Evolutionary conservation across 257 asterid species (phyloP).

Genomic region (Solanum medicagineum): DNA sequence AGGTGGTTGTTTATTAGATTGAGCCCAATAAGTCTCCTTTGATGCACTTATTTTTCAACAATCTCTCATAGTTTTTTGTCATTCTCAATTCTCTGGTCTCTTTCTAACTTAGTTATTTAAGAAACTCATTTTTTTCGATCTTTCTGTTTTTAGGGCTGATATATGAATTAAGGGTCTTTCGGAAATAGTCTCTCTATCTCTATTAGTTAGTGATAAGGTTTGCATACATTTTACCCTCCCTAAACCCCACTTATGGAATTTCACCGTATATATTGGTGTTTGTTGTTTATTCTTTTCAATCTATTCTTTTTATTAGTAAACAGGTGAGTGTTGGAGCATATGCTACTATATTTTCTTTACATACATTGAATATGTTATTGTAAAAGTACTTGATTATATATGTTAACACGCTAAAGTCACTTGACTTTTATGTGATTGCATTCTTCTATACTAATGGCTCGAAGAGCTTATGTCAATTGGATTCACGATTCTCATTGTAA

Average conservation of each 20-base stretch:
- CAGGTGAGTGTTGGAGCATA: background rate
- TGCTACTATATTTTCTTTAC: too few relatives aligned
- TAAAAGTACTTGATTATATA: background rate
- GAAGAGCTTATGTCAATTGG: background rate
- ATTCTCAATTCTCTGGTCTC: background rate
- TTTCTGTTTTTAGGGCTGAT: too few relatives aligned
- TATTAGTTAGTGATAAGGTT: too few relatives aligned
- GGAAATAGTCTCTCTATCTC: too few relatives aligned
- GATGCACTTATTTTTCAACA: background rate
- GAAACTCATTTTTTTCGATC: too few relatives aligned
- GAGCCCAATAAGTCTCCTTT: constrained; percentile 15
- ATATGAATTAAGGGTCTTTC: too few relatives aligned
- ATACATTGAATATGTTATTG: background rate
- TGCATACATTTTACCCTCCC: too few relatives aligned
- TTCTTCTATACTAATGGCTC: background rate
- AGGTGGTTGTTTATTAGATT: background rate
- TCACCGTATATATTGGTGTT: too few relatives aligned
- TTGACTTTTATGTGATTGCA: background rate
- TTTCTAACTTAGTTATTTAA: background rate
- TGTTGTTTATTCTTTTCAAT: too few relatives aligned
- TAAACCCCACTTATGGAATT: too few relatives aligned
- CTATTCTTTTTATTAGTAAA: too few relatives aligned
- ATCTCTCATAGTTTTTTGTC: background rate
- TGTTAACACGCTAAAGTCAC: background rate
- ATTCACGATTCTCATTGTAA: background rate